Conservation (phyloP, 176 grass and related monocot species). For the Coix lacrymajobi region DNA sequence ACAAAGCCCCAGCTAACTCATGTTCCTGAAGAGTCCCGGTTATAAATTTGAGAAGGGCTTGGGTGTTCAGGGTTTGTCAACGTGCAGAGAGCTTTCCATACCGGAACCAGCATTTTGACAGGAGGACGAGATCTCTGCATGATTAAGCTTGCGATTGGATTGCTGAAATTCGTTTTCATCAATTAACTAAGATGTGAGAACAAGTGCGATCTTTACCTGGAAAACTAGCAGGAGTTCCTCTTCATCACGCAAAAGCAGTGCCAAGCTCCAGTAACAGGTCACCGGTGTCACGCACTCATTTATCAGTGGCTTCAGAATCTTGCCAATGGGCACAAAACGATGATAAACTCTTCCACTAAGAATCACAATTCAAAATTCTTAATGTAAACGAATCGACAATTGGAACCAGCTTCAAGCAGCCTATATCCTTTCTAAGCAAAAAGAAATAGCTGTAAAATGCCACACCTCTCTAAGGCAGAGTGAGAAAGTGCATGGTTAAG, state of each 20-base stretch:
- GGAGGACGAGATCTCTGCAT: constrained; percentile 71
- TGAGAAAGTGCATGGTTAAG: background rate
- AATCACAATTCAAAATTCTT: constrained; percentile 17
- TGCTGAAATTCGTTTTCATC: background rate
- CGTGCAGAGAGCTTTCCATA: constrained; percentile 79
- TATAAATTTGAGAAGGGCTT: background rate
- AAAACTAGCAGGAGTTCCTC: constrained; percentile 78
- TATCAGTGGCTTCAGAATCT: constrained; percentile 66
- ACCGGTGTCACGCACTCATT: constrained; percentile 71
- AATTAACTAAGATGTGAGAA: background rate
- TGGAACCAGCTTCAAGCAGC: background rate
- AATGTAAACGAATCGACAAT: background rate
- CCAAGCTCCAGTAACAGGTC: constrained; percentile 83
- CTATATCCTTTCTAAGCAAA: constrained; percentile 13
- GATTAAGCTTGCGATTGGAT: constrained; percentile 14
- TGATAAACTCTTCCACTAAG: constrained; percentile 63
- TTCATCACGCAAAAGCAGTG: constrained; percentile 58
- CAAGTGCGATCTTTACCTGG: constrained; percentile 39
- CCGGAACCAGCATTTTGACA: constrained; percentile 72
- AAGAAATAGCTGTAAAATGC: background rate
- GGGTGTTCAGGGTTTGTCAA: constrained; percentile 29
- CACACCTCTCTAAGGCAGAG: background rate
- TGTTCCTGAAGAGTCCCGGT: background rate
- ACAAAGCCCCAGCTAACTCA: background rate
- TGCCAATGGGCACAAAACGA: constrained; percentile 69